Evolutionary conservation across 257 asterid species (phyloP), one percentile per base, ranked within the genome.

Genomic region (Paraleonurus japonicus): DNA sequence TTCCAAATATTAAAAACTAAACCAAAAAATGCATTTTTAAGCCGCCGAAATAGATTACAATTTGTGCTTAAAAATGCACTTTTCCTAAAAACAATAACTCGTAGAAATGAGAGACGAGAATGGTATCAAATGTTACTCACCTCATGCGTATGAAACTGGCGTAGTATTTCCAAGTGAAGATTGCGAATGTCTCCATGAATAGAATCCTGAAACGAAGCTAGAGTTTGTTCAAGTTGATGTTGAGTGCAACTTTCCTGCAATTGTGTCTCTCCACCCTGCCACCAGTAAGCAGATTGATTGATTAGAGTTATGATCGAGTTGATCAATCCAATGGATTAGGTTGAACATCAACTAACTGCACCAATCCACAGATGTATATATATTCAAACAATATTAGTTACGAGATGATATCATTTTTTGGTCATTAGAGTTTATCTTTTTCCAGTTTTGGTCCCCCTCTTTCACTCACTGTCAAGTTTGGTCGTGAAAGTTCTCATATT

Each of bases 121-220:
- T 27, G 37, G 11, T 9, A 32, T 53, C n/a, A 45, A 19, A 67
- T 22, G 58, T 77, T 84, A 9, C 51, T 43, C 5, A 95, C 99
- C 96, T 95, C 96, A 75, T 86, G 98, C 85, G 89, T 80, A 67
- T 95, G 98, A 66, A 88, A 92, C 60, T 95, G 96, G 77, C 95
- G 84, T 45, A 91, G 71, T 71, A 88, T 79, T 81, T 95, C 98
- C n/a, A 95, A 72, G 72, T 95, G 96, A 75, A 95, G 95, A 82
- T 95, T 92, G 26, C 96, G 87, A 88, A 88, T 87, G 58, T 92
- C 97, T 73, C 84, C 96, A 35, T 89, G 98, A 76, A 89, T 82
- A 64, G 95, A 89, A 77, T 84, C 87, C 76, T 85, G 95, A 80
- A 89, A 84, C 43, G 92, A 88, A 41, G 85, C 78, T 66, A 95